Conservation (phyloP, 192 early-diverging fungal genomes). For the Mortierella antarctica region DNA sequence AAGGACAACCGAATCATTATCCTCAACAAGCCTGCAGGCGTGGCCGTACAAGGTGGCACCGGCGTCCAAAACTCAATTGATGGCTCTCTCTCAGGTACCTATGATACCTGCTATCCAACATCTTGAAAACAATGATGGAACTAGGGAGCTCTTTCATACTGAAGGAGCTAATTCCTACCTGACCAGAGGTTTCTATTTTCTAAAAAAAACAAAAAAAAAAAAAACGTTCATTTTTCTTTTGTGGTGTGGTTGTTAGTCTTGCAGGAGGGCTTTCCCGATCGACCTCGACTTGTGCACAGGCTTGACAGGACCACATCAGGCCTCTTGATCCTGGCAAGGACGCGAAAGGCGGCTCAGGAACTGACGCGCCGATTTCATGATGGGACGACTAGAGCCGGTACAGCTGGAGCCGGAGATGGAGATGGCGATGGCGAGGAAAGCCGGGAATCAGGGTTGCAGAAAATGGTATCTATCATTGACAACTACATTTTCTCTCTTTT, state of each 20-base stretch:
- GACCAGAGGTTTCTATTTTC: not conserved
- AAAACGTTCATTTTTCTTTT: not conserved
- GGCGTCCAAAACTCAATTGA: constrained; percentile 12
- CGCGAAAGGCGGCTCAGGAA: constrained; percentile 38
- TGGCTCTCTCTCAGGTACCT: constrained; percentile 19
- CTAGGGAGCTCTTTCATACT: not conserved
- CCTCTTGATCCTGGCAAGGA: constrained; percentile 30
- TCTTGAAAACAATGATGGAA: too few species aligned
- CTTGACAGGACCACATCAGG: constrained; percentile 35
- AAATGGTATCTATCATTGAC: constrained; percentile 12
- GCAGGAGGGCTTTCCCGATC: constrained; percentile 11
- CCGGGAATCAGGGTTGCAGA: constrained; percentile 2
- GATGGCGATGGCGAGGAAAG: not conserved
- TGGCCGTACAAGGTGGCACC: constrained; percentile 31
- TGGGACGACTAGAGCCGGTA: not conserved
- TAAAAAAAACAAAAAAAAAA: not conserved
- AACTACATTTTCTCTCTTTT: not conserved
- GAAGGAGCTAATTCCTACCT: not conserved
- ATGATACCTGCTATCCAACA: not conserved
- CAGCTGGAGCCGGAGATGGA: not conserved
- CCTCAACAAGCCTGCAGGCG: constrained; percentile 26
- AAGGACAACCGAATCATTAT: constrained; percentile 24
- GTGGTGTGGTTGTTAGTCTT: not conserved
- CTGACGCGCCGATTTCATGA: constrained; percentile 20
- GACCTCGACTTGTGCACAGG: constrained; percentile 30